Evolutionary conservation across 768 basidiomycete genomes (phyloP).

Genomic region (Lactarius tabidus): DNA sequence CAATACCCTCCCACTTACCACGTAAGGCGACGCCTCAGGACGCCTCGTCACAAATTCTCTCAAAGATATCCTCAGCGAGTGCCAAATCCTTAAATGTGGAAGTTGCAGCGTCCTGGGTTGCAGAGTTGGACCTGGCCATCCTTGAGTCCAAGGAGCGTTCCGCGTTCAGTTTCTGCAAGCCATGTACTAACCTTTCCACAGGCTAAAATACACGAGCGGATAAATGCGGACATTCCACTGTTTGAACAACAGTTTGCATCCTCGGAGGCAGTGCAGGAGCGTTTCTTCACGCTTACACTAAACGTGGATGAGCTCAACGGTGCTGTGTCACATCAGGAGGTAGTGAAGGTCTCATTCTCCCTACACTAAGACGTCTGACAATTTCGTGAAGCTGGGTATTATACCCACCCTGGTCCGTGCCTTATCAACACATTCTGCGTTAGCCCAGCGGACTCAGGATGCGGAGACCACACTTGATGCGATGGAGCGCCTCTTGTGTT

Average conservation of each 20-base stretch:
- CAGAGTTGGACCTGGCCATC: conserved; percentile 70
- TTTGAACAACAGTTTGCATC: conserved; percentile 63
- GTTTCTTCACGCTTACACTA: conserved; percentile 45
- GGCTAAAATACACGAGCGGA: conserved; percentile 68
- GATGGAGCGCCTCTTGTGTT: conserved; percentile 52
- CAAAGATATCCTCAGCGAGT: conserved; percentile 62
- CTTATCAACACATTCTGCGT: conserved; percentile 54
- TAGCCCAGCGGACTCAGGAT: conserved; percentile 61
- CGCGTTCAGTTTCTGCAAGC: background rate
- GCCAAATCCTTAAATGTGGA: conserved; percentile 53
- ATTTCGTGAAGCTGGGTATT: conserved; percentile 56
- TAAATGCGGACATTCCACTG: conserved; percentile 55
- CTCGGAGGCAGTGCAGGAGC: conserved; percentile 60
- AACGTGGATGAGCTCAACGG: conserved; percentile 52
- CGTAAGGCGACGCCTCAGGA: conserved; percentile 56
- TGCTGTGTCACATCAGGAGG: conserved; percentile 56
- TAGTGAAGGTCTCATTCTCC: conserved; percentile 31
- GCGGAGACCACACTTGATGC: conserved; percentile 47
- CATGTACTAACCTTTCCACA: conserved; percentile 31
- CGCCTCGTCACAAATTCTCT: conserved; percentile 66
- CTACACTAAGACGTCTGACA: conserved; percentile 22
- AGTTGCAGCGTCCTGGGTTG: conserved; percentile 64
- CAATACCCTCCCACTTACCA: conserved; percentile 66
- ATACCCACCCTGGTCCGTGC: conserved; percentile 53
- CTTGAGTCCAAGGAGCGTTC: conserved; percentile 58